These are phyloP conservation scores for Hymenoscyphus scutula DNA, from an alignment of 2,329 filamentous ascomycete genomes.

Conservation along the genomic window DNA sequence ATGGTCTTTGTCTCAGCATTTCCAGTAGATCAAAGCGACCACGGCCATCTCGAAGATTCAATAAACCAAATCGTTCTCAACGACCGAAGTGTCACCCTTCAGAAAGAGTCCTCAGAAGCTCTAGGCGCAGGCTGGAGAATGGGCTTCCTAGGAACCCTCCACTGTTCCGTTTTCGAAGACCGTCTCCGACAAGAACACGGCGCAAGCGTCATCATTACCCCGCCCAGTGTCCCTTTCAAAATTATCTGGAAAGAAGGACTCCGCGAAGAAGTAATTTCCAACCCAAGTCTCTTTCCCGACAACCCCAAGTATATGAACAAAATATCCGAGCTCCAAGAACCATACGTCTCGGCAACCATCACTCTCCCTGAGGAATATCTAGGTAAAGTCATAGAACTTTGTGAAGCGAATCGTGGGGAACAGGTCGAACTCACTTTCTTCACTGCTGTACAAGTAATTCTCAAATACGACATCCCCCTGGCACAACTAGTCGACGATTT, in stretches of 20 bases:
- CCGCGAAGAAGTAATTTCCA: slow-evolving; percentile 73
- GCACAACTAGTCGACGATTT: slow-evolving; percentile 93
- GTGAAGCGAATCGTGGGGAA: slow-evolving; percentile 82
- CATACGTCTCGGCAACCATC: slow-evolving; percentile 78
- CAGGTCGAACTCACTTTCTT: slow-evolving; percentile 91
- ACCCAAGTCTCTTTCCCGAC: slow-evolving; percentile 85
- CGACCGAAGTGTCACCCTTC: slow-evolving; percentile 88
- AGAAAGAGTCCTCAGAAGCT: slow-evolving; percentile 92
- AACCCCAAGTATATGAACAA: slow-evolving; percentile 48
- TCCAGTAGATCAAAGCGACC: slow-evolving; percentile 86
- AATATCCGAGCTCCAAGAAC: slow-evolving; percentile 64
- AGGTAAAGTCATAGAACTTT: slow-evolving; percentile 91
- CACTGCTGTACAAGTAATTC: slow-evolving; percentile 85
- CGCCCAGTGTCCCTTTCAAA: slow-evolving; percentile 90
- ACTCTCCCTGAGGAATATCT: slow-evolving; percentile 93
- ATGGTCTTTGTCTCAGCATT: slow-evolving; percentile 99
- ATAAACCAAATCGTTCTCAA: slow-evolving; percentile 93
- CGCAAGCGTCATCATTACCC: slow-evolving; percentile 92
- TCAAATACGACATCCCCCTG: slow-evolving; percentile 87
- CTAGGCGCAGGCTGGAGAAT: slow-evolving; percentile 91
- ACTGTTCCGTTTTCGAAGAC: slow-evolving; percentile 99
- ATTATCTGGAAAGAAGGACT: slow-evolving; percentile 72
- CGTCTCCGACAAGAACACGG: slow-evolving; percentile 91
- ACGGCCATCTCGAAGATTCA: slow-evolving; percentile 84
- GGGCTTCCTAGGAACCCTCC: slow-evolving; percentile 92